A percentile compares a stretch with the other conserved stretches of the same genome.
These are phyloP conservation scores for Suhomyces wounanorum DNA, from an alignment of 1,139 yeast species.

Conservation along the genomic window DNA sequence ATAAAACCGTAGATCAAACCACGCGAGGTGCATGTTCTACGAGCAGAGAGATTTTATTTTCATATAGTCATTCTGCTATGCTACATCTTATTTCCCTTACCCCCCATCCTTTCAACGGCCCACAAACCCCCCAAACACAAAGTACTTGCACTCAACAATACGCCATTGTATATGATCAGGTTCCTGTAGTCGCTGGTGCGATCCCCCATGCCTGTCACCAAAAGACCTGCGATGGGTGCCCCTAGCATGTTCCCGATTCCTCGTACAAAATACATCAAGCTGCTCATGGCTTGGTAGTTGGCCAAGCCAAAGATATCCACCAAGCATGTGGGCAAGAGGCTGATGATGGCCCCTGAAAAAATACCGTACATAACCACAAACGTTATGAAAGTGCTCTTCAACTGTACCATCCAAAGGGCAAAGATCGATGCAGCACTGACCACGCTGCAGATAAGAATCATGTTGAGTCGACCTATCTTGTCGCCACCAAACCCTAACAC, in stretches of 20 bases:
- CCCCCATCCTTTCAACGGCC: slow-evolving; percentile 3
- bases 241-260: slow-evolving; percentile 37
- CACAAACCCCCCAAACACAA: slow-evolving; percentile 16
- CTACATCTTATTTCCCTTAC: not conserved
- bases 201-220: slow-evolving; percentile 21
- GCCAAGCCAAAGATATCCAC: slow-evolving; percentile 40
- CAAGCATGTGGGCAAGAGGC: slow-evolving; percentile 41
- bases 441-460: slow-evolving; percentile 36
- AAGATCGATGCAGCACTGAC: slow-evolving; percentile 33
- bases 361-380: slow-evolving; percentile 43
- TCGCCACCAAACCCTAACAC: slow-evolving; percentile 41
- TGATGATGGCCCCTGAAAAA: slow-evolving; percentile 40
- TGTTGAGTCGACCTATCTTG: slow-evolving; percentile 38
- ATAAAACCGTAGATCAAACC: too few relatives aligned
- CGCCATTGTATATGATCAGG: slow-evolving; percentile 31
- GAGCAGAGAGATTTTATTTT: too few relatives aligned
- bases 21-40: too few relatives aligned
- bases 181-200: slow-evolving; percentile 22
- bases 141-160: slow-evolving; percentile 23
- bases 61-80: not conserved
- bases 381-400: slow-evolving; percentile 31
- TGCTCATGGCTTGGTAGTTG: slow-evolving; percentile 29
- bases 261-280: slow-evolving; percentile 32
- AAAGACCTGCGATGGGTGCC: slow-evolving; percentile 34
- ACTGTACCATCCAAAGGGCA: slow-evolving; percentile 35